A percentile compares a stretch with the other conserved stretches of the same genome.
Evolutionary conservation across 495 filamentous ascomycete species (phyloP).

Genomic region (Penicillium canariense): DNA sequence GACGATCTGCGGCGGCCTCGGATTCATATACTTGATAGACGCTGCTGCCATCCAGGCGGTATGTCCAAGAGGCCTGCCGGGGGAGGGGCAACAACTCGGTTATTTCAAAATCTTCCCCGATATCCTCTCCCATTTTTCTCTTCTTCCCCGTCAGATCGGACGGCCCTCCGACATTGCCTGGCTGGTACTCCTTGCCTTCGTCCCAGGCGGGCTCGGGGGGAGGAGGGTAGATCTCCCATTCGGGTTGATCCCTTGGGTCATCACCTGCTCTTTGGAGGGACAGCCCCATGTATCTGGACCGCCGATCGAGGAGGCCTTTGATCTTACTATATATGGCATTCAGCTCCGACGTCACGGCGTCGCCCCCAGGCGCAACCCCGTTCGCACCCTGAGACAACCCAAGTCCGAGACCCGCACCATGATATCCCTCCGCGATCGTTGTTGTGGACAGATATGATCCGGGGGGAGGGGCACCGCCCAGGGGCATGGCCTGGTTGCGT

Average conservation of each 20-base stretch:
- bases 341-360: conserved; percentile 76
- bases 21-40: conserved; percentile 87
- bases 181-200: conserved; percentile 56
- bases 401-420: conserved; percentile 51
- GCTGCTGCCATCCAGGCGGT: conserved; percentile 73
- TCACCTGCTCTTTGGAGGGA: conserved; percentile 76
- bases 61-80: conserved; percentile 61
- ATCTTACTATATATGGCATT: conserved; percentile 83
- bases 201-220: conserved; percentile 90
- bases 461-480: conserved; percentile 45
- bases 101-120: conserved; percentile 88
- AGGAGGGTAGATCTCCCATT: conserved; percentile 86
- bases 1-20: conserved; percentile 54
- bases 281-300: conserved; percentile 84
- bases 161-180: conserved; percentile 16
- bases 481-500: conserved; percentile 42
- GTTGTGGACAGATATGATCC: conserved; percentile 41
- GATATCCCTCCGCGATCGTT: conserved; percentile 41
- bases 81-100: conserved; percentile 72
- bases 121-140: conserved; percentile 85
- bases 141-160: conserved; percentile 42
- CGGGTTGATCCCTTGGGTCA: conserved; percentile 81
- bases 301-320: conserved; percentile 75
- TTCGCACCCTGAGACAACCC: conserved; percentile 43
- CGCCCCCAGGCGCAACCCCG: conserved; percentile 55